These are phyloP conservation scores for Pseudogymnoascus sp. DNA, from an alignment of 2,329 filamentous ascomycete species.

Conservation along the genomic window DNA sequence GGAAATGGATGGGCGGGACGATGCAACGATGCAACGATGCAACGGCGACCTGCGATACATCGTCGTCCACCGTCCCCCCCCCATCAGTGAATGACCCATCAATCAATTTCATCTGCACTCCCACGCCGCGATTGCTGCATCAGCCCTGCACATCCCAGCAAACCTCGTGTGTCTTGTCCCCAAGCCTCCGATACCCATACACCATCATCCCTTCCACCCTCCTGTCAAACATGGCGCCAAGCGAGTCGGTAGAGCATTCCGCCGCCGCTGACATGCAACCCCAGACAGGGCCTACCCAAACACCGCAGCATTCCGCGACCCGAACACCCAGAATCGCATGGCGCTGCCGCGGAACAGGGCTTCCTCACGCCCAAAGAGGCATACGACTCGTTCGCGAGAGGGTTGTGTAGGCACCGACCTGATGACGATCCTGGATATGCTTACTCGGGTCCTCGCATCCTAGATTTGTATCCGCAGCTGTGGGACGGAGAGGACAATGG, in stretches of 20 bases:
- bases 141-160: background rate
- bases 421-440: constrained; percentile 5
- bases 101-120: constrained; percentile 4
- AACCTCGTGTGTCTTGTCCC: background rate
- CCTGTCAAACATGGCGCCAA: constrained; percentile 2
- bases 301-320: background rate
- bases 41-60: constrained; percentile 6
- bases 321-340: background rate
- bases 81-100: background rate
- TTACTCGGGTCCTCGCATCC: constrained; percentile 1
- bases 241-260: constrained; percentile 7
- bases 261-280: constrained; percentile 8
- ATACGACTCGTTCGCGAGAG: background rate
- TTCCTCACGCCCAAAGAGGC: background rate
- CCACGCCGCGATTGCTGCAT: background rate
- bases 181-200: background rate
- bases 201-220: background rate
- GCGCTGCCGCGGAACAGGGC: background rate
- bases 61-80: background rate
- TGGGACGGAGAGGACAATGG: background rate
- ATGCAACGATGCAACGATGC: background rate
- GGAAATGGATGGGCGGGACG: background rate
- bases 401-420: constrained; percentile 1
- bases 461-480: background rate
- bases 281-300: background rate